Evolutionary conservation across 345 rosid species (phyloP), one percentile per base, ranked within the genome.

Genomic region (Gossypium herbaceum): DNA sequence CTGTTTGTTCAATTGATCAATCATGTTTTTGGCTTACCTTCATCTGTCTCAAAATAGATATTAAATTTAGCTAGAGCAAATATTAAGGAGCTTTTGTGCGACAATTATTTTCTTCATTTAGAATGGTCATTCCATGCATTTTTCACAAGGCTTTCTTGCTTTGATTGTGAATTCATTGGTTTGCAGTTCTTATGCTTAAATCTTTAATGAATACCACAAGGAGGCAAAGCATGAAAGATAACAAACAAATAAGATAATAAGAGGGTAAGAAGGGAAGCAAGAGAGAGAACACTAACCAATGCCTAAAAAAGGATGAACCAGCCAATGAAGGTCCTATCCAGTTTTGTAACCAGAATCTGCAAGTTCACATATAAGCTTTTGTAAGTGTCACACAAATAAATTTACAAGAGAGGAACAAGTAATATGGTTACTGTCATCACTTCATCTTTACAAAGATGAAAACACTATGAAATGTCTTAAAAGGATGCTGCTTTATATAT

Each of bases 341-440:
- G 77, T 96, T 90, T 82, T 96, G 99, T 77, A 96, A 87, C 99
- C 99, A 96, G 83, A 96, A 93, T 78, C 99, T 96, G 97, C 87
- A 81, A 77, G 73, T 78, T 57, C 65, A 86, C 27, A 55, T 54
- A 73, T 25, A 64, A 69, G 65, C 41, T 48, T 19, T 22, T 24
- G 27, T 43, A 69, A 17, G 19, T 44, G 47, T 29, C 73, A 51
- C 43, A 44, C 25, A 60, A 41, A 66, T 67, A 67, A 65, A 16
- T 24, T 56, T 20, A 22, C 3, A 29, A 5, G 51, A 15, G 7
- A 48, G 55, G 41, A 16, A 51, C 15, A 39, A 15, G 51, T 54
- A 34, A 39, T n/a, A 64, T 13, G 1, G 47, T 34, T 60, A 12
- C 15, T 7, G 19, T 17, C 51, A 76, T 68, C 57, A 71, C 54